These are phyloP conservation scores for Cladosporium austrohemisphaericum DNA, from an alignment of 2,329 filamentous ascomycete genomes.

Conservation along the genomic window DNA sequence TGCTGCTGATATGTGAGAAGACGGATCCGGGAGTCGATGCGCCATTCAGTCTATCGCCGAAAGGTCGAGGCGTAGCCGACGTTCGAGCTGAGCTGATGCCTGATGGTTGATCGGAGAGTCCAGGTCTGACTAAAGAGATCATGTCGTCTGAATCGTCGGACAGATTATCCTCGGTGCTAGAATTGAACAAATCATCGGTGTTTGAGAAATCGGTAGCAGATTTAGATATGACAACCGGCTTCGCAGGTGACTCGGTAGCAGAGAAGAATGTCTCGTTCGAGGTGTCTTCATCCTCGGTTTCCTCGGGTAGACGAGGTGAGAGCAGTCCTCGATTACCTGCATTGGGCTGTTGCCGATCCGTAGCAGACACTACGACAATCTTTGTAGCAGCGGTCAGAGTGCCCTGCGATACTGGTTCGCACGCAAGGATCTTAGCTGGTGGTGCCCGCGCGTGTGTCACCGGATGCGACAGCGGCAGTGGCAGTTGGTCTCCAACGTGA, in stretches of 20 bases:
- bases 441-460: constrained; percentile 81
- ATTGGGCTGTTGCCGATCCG: constrained; percentile 53
- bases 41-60: constrained; percentile 67
- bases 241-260: constrained; percentile 62
- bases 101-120: constrained; percentile 70
- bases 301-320: constrained; percentile 32
- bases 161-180: constrained; percentile 66
- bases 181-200: constrained; percentile 54
- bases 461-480: constrained; percentile 75
- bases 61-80: constrained; percentile 74
- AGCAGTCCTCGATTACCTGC: constrained; percentile 25
- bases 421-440: constrained; percentile 84
- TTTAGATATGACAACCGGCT: constrained; percentile 37
- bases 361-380: constrained; percentile 71
- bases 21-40: constrained; percentile 81
- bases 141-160: constrained; percentile 94
- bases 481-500: constrained; percentile 78
- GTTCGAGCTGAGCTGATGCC: constrained; percentile 77
- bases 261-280: constrained; percentile 91
- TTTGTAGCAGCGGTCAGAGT: constrained; percentile 72
- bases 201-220: constrained; percentile 40
- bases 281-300: constrained; percentile 62
- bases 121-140: constrained; percentile 81
- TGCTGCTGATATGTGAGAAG: constrained; percentile 81
- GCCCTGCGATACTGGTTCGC: constrained; percentile 90